Base-by-base conservation (phyloP, 768 basidiomycete species). In the Rhizopogon salebrosus region DNA sequence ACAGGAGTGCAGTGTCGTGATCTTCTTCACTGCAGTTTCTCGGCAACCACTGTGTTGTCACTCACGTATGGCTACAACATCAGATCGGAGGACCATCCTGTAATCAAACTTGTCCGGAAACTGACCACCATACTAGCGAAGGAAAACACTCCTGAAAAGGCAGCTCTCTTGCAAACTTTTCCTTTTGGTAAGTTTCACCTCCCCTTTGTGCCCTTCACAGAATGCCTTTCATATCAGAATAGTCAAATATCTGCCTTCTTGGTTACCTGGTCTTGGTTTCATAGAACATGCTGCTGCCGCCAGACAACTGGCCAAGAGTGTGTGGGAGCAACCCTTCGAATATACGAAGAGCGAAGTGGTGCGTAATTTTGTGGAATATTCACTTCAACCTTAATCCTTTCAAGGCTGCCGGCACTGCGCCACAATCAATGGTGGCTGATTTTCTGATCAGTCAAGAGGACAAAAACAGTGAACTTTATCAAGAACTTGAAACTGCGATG, bases 201-300 rank as follows among this genome's bases (percentile, higher is more conserved):
- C 27, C 20, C 4, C 20, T 48, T 20, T 3, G 16, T 23, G 37
- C 8, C 8, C 18, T 10, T 10, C 2, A 10, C 13, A 13, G 14
- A 26, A 10, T 14, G 9, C 16, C 13, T 37, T 8, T n/a, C 31
- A 41, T 14, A 8, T 23, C 9, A 27, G 29, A 39, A 41, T 16
- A 59, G 52, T 59, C 36, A n/a, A 36, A 51, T 27, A 51, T 41
- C 43, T 59, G 26, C 57, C 55, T 2, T 51, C 51, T 6, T 59
- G 57, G 57, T 41, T 59, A 18, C 55, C 55, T 18, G 57, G 57
- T 16, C 36, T 50, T 20, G 49, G 57, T 20, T 56, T 59, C 49
- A 56, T 49, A 35, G 14, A 13, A 6, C 24, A 8, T 20, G 52
- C 49, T 11, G 14, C 24, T 4, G 27, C n/a, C n/a, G 53, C 52